Base-by-base conservation (phyloP, 2,329 filamentous ascomycete species). In the Fusarium guadeloupense region DNA sequence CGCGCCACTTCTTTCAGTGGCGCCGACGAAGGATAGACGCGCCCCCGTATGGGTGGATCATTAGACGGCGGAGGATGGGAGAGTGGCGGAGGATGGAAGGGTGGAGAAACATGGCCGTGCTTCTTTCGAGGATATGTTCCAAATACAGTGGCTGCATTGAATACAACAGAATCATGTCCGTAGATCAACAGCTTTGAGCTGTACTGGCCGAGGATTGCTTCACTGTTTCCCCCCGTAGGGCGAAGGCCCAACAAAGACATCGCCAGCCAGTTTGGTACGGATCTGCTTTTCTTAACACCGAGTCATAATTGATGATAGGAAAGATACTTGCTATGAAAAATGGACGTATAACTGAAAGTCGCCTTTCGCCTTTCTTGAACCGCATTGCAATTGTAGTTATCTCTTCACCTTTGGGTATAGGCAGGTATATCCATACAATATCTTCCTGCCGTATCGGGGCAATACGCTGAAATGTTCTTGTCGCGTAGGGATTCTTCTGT, bases 121-220 rank as follows among this genome's bases (percentile, higher is more conserved):
- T 33, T 7, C n/a, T 30, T 23, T 5, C 28, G 34, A 9, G 55
- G 55, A 21, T 59, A 59, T 5, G 40, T 54, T 9, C 55, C 55
- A 13, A 59, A 59, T 4, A 59, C 40, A n/a, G 54, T 59, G 12
- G 46, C 39, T 33, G 54, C 54, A 13, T 54, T 54, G 19, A n/a
- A n/a, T n/a, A 53, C 28, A 14, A 53, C 46, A 2, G 54, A 40
- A 33, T 37, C 35, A 20, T 25, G n/a, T n/a, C n/a, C 46, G 4
- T 59, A 44, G 9, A 59, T 41, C 30, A 59, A 28, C 9, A 59
- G 2, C 17, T 39, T 39, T 1, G 55, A 54, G 3, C 28, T 54
- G n/a, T 54, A 59, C n/a, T 41, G 34, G 14, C 55, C 37, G n/a
- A 59, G 34, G 5, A 54, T 10, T 3, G 41, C 37, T 33, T 59